These are phyloP conservation scores for Taiozyma sp. DNA, from an alignment of 1,139 yeast genomes.

Conservation along the genomic window DNA sequence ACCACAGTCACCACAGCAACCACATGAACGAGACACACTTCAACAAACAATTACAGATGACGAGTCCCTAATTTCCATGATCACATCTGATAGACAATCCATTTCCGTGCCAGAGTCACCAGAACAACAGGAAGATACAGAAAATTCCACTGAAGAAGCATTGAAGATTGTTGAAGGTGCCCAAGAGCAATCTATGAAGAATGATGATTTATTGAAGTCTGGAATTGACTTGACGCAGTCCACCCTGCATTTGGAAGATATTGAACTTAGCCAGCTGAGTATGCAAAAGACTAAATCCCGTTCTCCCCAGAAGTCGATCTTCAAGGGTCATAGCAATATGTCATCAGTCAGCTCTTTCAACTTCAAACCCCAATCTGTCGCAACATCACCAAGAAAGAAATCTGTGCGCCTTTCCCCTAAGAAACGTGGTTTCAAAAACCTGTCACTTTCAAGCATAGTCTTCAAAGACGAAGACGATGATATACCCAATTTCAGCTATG, in stretches of 20 bases:
- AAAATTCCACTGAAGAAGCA: slow-evolving; percentile 20
- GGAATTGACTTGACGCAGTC: slow-evolving; percentile 18
- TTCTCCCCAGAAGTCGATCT: slow-evolving; percentile 23
- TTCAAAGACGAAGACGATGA: slow-evolving; percentile 14
- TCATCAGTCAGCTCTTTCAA: slow-evolving; percentile 15
- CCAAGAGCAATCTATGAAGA: slow-evolving; percentile 3
- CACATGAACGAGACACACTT: background rate
- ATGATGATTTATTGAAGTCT: slow-evolving; percentile 8
- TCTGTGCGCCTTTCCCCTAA: slow-evolving; percentile 15
- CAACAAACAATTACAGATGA: background rate
- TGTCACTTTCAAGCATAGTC: slow-evolving; percentile 22
- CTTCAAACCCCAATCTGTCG: slow-evolving; percentile 10
- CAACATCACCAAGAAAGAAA: slow-evolving; percentile 16
- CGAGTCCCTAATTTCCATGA: background rate
- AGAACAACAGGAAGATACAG: slow-evolving; percentile 1
- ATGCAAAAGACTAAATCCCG: slow-evolving; percentile 8
- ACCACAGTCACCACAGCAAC: background rate
- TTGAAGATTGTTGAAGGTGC: slow-evolving; percentile 16
- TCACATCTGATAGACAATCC: background rate
- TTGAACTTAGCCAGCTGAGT: slow-evolving; percentile 4
- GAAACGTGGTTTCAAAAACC: slow-evolving; percentile 16
- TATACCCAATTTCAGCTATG: slow-evolving; percentile 18
- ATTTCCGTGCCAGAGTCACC: background rate
- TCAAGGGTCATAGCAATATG: slow-evolving; percentile 14
- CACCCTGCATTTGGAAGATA: slow-evolving; percentile 8